A percentile compares a stretch with the other conserved stretches of the same genome.
phyloP scores from a whole-genome alignment of 164 flowering plant species.

The Stephania japonica region DNA sequence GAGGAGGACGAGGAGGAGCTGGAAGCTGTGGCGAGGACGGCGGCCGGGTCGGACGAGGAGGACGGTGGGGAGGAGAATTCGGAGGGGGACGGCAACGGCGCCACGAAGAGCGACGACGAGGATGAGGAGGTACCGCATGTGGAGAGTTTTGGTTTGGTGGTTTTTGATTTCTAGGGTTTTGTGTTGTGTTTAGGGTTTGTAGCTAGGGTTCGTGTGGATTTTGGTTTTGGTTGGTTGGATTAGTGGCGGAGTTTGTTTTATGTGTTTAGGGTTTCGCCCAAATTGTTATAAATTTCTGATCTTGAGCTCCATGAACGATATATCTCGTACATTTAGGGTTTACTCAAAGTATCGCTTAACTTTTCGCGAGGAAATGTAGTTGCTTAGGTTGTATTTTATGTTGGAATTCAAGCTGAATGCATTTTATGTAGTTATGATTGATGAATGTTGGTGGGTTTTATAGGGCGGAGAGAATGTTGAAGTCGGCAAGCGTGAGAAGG shows the following conservation, averaged over 20 bases:
- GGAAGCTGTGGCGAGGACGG: slow-evolving; percentile 72
- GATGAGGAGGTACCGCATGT: slow-evolving; percentile 39
- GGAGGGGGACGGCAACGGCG: slow-evolving; percentile 23
- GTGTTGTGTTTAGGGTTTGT: background rate
- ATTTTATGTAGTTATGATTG: background rate
- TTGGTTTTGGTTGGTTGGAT: background rate
- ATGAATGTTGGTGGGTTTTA: background rate
- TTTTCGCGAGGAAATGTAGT: background rate
- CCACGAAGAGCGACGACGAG: slow-evolving; percentile 24
- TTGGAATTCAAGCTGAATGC: background rate
- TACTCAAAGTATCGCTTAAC: background rate
- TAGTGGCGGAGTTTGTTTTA: background rate
- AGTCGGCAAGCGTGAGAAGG: slow-evolving; percentile 74
- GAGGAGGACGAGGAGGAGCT: slow-evolving; percentile 85
- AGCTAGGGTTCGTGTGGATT: background rate
- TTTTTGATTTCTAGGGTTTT: background rate
- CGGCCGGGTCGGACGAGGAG: slow-evolving; percentile 49
- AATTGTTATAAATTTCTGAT: too few species aligned
- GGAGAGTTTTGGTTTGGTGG: background rate
- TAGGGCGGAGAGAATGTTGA: slow-evolving; percentile 45
- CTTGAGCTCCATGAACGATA: background rate
- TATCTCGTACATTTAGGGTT: background rate
- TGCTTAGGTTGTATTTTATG: background rate
- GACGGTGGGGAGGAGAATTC: slow-evolving; percentile 25
- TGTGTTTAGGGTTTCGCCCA: background rate